Base-by-base conservation (phyloP, 2,329 filamentous ascomycete genomes). In the Monosporascus sp. region DNA sequence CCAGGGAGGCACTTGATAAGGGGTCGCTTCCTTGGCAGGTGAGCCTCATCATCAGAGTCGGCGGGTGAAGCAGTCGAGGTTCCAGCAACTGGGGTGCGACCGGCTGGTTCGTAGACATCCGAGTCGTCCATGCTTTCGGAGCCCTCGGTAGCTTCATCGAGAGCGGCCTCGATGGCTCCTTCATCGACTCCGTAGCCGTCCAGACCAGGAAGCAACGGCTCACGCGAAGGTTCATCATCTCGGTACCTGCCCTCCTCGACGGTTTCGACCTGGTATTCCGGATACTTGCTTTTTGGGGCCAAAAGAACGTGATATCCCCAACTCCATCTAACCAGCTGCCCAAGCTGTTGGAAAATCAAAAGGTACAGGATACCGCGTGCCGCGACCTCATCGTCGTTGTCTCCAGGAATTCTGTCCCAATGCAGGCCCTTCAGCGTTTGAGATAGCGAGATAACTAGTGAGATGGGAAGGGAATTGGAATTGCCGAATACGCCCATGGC, bases 401-500 rank as follows among this genome's bases (percentile, higher is more conserved):
- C 94, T 51, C 90, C 88, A 0, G 90, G 89, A 49, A 97, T 83
- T 60, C 84, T 87, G 72, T 93, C 87, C 94, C 94, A 99, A 69
- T 97, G 93, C 35, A 99, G 78, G 6, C 94, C 94, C 63, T 87
- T 85, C 53, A 99, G 79, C 0, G 94, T 99, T 68, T 96, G 89
- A 15, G 93, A 95, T 11, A 99, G 80, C 8, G 93, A 97, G 53
- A 97, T 82, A 57, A 99, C 91, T 52, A 99, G 84, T 0, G 94
- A 99, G 57, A 99, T 97, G 0, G 94, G 94, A 20, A 99, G 81
- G 18, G 94, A 97, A 73, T 99, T 99, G 36, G 93, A 97, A 71
- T 99, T 99, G 63, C 93, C 94, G 70, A 99, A 99, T 48, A 97
- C 81, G 38, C 89, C 92, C 94, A 99, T 99, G 50, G 94, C 94